Evolutionary conservation across 495 filamentous ascomycete genomes (phyloP).

Genomic region (Daldinia loculata): DNA sequence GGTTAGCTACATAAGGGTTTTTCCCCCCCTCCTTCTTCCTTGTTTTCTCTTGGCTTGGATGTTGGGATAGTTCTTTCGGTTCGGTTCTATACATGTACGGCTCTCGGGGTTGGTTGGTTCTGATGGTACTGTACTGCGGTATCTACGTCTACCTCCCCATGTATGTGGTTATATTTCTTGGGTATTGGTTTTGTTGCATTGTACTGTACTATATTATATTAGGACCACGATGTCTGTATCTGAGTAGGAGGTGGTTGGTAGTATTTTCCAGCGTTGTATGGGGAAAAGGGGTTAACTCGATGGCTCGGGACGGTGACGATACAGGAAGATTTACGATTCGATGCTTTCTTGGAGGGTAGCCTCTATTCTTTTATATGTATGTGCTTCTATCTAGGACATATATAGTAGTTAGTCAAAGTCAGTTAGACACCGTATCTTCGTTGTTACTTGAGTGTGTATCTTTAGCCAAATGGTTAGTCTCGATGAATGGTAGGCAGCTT

Average conservation of each 20-base stretch:
- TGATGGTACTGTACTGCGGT: too few species aligned
- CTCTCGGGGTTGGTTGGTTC: too few species aligned
- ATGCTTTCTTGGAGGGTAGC: neutral
- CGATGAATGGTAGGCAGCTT: neutral
- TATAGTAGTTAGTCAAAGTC: neutral
- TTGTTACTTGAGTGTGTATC: neutral
- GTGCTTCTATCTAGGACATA: neutral
- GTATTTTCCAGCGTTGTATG: neutral
- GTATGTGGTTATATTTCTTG: neutral
- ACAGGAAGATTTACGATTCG: neutral
- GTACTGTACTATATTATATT: neutral
- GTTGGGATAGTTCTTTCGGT: too few species aligned
- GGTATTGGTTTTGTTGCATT: neutral
- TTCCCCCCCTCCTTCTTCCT: neutral
- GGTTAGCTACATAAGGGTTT: conserved; percentile 31
- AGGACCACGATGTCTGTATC: neutral
- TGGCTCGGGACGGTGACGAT: neutral
- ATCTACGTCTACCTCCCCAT: too few species aligned
- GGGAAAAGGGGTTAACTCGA: neutral
- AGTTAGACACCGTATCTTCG: neutral
- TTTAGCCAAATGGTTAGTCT: neutral
- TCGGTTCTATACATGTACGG: too few species aligned
- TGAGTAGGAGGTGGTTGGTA: neutral
- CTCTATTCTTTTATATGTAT: neutral
- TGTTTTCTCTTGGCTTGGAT: neutral